These are phyloP conservation scores for Chrysanthemum seticuspe DNA, from an alignment of 129 eudicot genomes.

Conservation along the genomic window DNA sequence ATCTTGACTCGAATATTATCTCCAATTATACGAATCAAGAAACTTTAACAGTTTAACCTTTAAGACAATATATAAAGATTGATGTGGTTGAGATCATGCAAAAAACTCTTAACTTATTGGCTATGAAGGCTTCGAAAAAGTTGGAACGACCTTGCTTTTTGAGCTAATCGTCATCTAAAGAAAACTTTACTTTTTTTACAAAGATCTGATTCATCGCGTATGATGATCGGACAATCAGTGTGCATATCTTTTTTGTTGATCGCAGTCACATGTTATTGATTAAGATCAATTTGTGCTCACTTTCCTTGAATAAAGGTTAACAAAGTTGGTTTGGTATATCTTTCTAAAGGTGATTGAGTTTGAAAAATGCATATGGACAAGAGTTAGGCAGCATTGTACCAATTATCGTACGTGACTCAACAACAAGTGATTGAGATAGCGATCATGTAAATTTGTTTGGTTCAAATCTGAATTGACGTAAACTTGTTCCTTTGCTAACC, in stretches of 20 bases:
- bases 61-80: no score
- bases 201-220: background rate
- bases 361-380: conserved; percentile 8
- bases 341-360: conserved; percentile 4
- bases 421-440: background rate
- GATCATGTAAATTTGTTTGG: background rate
- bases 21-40: background rate
- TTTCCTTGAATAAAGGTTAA: background rate
- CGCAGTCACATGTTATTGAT: no score
- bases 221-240: no score
- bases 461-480: conserved; percentile 6
- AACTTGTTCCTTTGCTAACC: background rate
- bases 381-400: conserved; percentile 12
- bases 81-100: conserved; percentile 4
- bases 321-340: conserved; percentile 6
- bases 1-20: background rate
- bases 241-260: no score
- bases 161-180: background rate
- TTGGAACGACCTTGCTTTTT: background rate
- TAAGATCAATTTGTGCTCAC: no score
- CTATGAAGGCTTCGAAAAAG: no score
- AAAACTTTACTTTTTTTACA: conserved; percentile 1
- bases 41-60: background rate
- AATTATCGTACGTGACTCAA: background rate
- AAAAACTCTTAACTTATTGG: background rate